phyloP scores from a whole-genome alignment of 768 basidiomycete genomes.

The Psilocybe cubensis region DNA sequence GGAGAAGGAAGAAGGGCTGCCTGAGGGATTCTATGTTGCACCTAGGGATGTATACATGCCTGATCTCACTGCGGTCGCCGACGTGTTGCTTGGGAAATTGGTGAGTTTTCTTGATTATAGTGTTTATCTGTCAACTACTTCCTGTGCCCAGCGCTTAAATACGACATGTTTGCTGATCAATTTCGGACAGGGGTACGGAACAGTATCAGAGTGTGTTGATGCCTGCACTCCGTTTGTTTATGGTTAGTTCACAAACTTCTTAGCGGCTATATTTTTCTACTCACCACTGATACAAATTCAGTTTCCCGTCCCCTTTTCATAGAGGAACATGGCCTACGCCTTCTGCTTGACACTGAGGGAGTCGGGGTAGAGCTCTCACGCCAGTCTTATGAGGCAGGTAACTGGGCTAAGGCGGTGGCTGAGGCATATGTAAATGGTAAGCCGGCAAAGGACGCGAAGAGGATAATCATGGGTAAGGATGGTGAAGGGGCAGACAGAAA shows the following conservation, averaged over 20 bases:
- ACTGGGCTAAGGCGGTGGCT: slow-evolving; percentile 65
- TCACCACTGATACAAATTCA: slow-evolving; percentile 29
- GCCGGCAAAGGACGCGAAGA: slow-evolving; percentile 49
- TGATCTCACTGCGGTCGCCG: slow-evolving; percentile 72
- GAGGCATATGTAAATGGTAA: slow-evolving; percentile 60
- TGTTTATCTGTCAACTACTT: not conserved
- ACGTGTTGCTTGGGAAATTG: slow-evolving; percentile 79
- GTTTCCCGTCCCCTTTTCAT: slow-evolving; percentile 81
- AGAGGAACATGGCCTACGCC: slow-evolving; percentile 76
- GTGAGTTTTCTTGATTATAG: slow-evolving; percentile 38
- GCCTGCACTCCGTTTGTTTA: slow-evolving; percentile 79
- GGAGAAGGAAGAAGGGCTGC: slow-evolving; percentile 44
- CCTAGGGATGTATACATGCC: slow-evolving; percentile 84
- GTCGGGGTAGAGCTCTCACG: slow-evolving; percentile 72
- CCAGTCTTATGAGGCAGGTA: slow-evolving; percentile 68
- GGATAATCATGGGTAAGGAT: slow-evolving; percentile 39
- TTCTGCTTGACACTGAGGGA: slow-evolving; percentile 64
- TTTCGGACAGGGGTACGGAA: slow-evolving; percentile 83
- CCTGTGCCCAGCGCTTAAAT: not conserved
- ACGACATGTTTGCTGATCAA: too few species aligned
- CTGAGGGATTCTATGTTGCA: slow-evolving; percentile 75
- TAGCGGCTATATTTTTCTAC: not conserved
- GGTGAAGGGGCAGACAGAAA: slow-evolving; percentile 40
- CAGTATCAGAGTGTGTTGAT: slow-evolving; percentile 80
- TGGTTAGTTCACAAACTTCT: slow-evolving; percentile 38